phyloP scores from a whole-genome alignment of 805 yeast genomes.

The Cyberlindnera xylosilytica region DNA sequence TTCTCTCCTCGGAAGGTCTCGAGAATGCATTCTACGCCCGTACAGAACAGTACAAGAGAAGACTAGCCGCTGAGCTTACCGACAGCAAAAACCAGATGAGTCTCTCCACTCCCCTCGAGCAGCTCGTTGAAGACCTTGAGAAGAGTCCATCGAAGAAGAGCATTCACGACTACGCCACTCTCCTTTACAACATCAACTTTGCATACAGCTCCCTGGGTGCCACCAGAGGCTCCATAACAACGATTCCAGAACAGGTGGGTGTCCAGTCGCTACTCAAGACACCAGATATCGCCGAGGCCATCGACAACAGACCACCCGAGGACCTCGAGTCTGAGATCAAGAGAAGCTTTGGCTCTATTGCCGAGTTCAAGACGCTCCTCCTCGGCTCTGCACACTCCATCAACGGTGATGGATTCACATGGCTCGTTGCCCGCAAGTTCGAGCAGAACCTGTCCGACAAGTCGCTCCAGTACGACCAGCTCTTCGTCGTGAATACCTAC shows the following conservation, averaged over 20 bases:
- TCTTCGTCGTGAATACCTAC: slow-evolving; percentile 79
- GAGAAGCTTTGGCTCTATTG: slow-evolving; percentile 59
- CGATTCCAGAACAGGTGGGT: slow-evolving; percentile 6
- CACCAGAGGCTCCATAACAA: slow-evolving; percentile 18
- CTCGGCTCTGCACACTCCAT: slow-evolving; percentile 66
- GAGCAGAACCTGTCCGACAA: slow-evolving; percentile 23
- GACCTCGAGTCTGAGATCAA: slow-evolving; percentile 34
- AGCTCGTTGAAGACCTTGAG: slow-evolving; percentile 27
- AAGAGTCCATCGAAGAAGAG: slow-evolving; percentile 29
- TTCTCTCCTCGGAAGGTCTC: slow-evolving; percentile 45
- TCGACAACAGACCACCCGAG: slow-evolving; percentile 26
- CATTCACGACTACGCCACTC: slow-evolving; percentile 37
- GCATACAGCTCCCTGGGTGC: slow-evolving; percentile 33
- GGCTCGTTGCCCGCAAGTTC: slow-evolving; percentile 78
- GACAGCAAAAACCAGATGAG: slow-evolving; percentile 3
- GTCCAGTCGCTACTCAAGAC: slow-evolving; percentile 38
- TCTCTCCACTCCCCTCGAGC: slow-evolving; percentile 20
- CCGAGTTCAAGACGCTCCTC: slow-evolving; percentile 70
- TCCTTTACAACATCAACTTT: slow-evolving; percentile 36
- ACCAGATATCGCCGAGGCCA: slow-evolving; percentile 38
- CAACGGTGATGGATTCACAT: slow-evolving; percentile 87
- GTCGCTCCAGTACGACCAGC: slow-evolving; percentile 36
- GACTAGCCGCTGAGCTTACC: slow-evolving; percentile 5
- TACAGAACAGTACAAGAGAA: slow-evolving; percentile 33
- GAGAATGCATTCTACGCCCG: slow-evolving; percentile 49